Base-by-base conservation (phyloP, 208 protist species). In the Leishmania arabica region DNA sequence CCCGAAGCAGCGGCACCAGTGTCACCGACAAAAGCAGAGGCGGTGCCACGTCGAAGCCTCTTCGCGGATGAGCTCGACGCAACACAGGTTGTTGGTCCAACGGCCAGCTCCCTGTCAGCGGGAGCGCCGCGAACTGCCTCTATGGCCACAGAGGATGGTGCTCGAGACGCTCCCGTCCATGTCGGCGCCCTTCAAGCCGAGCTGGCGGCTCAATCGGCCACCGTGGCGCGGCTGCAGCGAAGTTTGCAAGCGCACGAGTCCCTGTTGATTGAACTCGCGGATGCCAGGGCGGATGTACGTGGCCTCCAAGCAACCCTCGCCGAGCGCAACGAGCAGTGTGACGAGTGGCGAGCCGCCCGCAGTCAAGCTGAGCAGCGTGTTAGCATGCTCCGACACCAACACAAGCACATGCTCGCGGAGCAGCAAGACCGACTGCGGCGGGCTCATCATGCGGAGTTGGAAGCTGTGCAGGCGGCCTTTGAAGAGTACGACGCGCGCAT, bases 401-500 rank as follows among this genome's bases (percentile, higher is more conserved):
- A 82, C 24, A 60, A 75, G 66, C 84, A 89, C 58, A 79, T 88
- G 77, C 73, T 93, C 17, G 75, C 65, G 1, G 64, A 78, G 9
- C 84, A 82, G 15, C 84, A 88, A 62, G 83, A 86, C 24, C 68
- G 84, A 65, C 81, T 91, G n/a, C 85, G 84, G 24, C 77, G 77
- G 27, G 54, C 79, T 15, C 87, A 93, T 72, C 72, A 70, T 1
- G 81, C 74, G 21, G 90, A 93, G 62, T 74, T 93, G 68, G 77
- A 81, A 31, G 86, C 75, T 19, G 69, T 93, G 24, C 85, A 85
- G 58, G 83, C 77, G 19, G 90, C 90, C 24, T 93, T 93, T 72
- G 84, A 87, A 37, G 79, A 85, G 51, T 93, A 93, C 77, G 88
- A 91, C 74, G 58, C 64, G 5, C 76, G 86, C 49, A 90, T 93